Base-by-base conservation (phyloP, 2,329 filamentous ascomycete genomes). In the Fusarium newnesense region DNA sequence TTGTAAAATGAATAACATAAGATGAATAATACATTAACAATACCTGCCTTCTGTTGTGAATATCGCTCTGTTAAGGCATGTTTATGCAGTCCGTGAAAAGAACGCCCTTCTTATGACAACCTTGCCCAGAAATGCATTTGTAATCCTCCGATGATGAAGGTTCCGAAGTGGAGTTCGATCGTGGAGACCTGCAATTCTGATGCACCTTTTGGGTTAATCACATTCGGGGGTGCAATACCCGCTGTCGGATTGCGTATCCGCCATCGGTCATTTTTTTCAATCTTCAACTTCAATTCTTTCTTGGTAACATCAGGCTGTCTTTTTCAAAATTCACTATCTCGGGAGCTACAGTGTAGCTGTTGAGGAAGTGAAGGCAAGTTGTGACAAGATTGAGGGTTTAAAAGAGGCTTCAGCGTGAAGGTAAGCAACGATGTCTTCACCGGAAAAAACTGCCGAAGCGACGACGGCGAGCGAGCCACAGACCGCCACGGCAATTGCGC, bases 181-280 rank as follows among this genome's bases (percentile, higher is more conserved):
- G 63, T 34, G 53, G 39, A 53, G 34, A 67, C 52, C 30, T 60
- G 52, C 52, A 1, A 67, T 42, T 60, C 5, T 19, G 4, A 19
- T 53, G 13, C 4, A 53, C 58, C n/a, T 46, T 60, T 66, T 40
- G n/a, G 50, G 61, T 37, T 60, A 50, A 59, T 65, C 28, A 37
- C n/a, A 19, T 52, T 30, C 30, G 24, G 21, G 37, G 11, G 63
- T 67, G 62, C 53, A 42, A 67, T 60, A 67, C 39, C 62, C 63
- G 62, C 28, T 16, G 53, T 67, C 64, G 52, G 62, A 53, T 53
- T 43, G 10, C 18, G 6, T 39, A 59, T 28, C 64, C 64, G 64
- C 37, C 43, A 42, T 49, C 12, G 40, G 26, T 28, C 12, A 9
- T 42, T 19, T 62, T 37, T 49, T 19, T 8, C 19, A 26, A 2